phyloP scores from a whole-genome alignment of 805 yeast genomes.

The Lipomyces starkeyi region DNA sequence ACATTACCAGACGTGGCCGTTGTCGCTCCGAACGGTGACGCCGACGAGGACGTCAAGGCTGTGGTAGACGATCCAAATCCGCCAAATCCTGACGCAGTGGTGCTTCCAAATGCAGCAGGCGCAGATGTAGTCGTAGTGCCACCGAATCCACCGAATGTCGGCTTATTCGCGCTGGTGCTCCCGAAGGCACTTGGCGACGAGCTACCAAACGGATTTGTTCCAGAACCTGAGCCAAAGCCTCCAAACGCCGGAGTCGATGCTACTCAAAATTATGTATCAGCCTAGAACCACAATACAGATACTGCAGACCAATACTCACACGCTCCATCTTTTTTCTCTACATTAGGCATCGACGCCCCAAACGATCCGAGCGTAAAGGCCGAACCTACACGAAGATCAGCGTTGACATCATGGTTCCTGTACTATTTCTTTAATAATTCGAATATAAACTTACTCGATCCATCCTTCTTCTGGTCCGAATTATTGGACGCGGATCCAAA shows the following conservation, averaged over 20 bases:
- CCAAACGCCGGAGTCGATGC: slow-evolving; percentile 2
- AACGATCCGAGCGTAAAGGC: neutral
- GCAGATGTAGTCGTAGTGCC: slow-evolving; percentile 9
- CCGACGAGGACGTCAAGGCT: slow-evolving; percentile 1
- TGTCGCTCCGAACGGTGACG: slow-evolving; percentile 8
- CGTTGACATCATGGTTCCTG: neutral
- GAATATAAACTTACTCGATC: slow-evolving; percentile 11
- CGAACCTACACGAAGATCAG: neutral
- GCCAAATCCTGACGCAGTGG: slow-evolving; percentile 11
- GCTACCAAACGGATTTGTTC: slow-evolving; percentile 8
- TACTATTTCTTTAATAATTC: neutral
- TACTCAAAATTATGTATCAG: neutral
- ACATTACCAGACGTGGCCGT: neutral
- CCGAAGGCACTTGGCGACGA: slow-evolving; percentile 15
- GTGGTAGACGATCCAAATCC: slow-evolving; percentile 9
- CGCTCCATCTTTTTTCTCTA: slow-evolving; percentile 3
- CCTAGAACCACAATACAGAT: neutral
- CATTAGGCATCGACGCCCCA: slow-evolving; percentile 1
- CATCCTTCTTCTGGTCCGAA: slow-evolving; percentile 21
- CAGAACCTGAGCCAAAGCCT: neutral
- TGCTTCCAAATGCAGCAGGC: slow-evolving; percentile 8
- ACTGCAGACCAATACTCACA: neutral
- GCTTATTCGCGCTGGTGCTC: neutral
- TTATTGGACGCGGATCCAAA: slow-evolving; percentile 7
- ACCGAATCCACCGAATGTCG: neutral